Base-by-base conservation (phyloP, 306 rosid genomes). In the Vicia villosa region DNA sequence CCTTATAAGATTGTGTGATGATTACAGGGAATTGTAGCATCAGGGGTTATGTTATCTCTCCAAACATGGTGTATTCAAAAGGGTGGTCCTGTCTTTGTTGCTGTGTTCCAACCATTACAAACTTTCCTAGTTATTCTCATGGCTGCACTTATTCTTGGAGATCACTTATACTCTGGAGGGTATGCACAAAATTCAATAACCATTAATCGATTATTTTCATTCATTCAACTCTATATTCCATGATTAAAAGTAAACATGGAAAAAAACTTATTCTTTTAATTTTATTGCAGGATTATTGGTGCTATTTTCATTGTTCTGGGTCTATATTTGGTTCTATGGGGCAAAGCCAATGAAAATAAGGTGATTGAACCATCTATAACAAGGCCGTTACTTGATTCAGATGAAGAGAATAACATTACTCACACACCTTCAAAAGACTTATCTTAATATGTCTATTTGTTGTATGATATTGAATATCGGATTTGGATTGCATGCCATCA, bases 51-150 rank as follows among this genome's bases (percentile, higher is more conserved):
- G 16, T 73, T 86, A 10, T 80, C 86, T 51, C 85, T 86, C 60
- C 90, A 82, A 81, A 88, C 89, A 66, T 88, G 91, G 91, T 88
- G 91, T 49, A 83, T 88, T 56, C 86, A 86, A 71, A 88, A 84
- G 61, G 86, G 87, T 65, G 91, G 90, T 38, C 94, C 94, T 8
- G 94, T 85, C 14, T 88, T 82, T 82, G 94, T 85, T 67, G 94
- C 88, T 36, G 90, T 82, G 34, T 88, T 85, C 72, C 94, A 88
- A 69, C 88, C 90, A 0, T 30, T 88, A 81, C 94, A 88, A 65
- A 88, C 90, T 6, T 55, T 85, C 58, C 73, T 88, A 21, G 94
- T 88, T 37, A 87, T 86, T 60, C 15, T 83, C 47, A 83, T 88
- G 94, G 90, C 94, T 24, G 72, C 83, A 5, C 41, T 88, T 34